Conservation (phyloP, 106 monocot species). For the Narthecium ossifragum region DNA sequence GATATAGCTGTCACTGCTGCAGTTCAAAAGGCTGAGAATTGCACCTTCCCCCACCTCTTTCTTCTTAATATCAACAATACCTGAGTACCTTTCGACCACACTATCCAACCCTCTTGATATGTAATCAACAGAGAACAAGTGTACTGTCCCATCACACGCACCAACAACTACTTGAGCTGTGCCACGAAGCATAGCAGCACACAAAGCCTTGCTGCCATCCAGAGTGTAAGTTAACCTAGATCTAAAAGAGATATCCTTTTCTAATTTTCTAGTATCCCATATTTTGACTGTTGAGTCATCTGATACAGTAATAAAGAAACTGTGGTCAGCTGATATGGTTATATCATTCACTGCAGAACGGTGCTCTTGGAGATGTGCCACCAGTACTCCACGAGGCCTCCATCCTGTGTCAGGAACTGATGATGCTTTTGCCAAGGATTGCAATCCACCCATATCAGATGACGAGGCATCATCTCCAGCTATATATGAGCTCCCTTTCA, state of each 20-base stretch:
- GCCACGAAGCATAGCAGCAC: constrained; percentile 68
- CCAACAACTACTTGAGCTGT: constrained; percentile 74
- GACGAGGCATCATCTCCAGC: constrained; percentile 48
- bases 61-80: constrained; percentile 80
- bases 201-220: constrained; percentile 59
- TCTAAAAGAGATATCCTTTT: constrained; percentile 88
- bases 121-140: constrained; percentile 84
- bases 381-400: constrained; percentile 85
- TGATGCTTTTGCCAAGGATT: constrained; percentile 45
- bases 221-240: constrained; percentile 88
- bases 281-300: constrained; percentile 89
- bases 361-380: constrained; percentile 94
- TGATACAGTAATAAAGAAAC: constrained; percentile 84
- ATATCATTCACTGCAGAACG: constrained; percentile 84
- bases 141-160: constrained; percentile 63
- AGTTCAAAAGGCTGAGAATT: constrained; percentile 76
- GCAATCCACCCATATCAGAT: constrained; percentile 39
- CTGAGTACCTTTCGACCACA: constrained; percentile 90
- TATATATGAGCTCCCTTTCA: constrained; percentile 52
- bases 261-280: constrained; percentile 95
- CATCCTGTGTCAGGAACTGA: constrained; percentile 61
- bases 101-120: constrained; percentile 65
- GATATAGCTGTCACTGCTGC: constrained; percentile 41
- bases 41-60: constrained; percentile 80
- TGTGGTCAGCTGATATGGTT: constrained; percentile 72